Conservation (phyloP, 306 rosid genomes). For the Cicer arietinum region DNA sequence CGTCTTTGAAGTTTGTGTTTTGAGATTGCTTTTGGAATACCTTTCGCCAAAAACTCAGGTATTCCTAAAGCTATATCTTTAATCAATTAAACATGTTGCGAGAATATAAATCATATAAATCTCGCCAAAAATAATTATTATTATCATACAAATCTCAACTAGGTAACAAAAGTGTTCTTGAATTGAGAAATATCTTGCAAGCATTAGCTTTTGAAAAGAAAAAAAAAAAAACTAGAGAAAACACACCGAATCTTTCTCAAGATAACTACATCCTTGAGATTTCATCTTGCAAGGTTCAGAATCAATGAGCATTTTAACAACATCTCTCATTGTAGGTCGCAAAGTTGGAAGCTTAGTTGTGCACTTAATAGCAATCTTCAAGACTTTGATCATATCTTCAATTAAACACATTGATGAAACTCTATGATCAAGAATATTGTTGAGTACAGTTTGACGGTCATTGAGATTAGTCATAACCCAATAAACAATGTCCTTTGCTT, state of each 20-base stretch:
- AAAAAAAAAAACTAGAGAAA: conserved; percentile 34
- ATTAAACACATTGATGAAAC: conserved; percentile 50
- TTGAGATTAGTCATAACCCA: conserved; percentile 78
- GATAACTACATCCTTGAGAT: conserved; percentile 22
- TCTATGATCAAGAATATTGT: conserved; percentile 63
- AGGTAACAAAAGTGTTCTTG: background rate
- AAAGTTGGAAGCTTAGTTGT: conserved; percentile 78
- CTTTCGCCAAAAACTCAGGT: too few species aligned
- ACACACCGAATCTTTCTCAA: conserved; percentile 45
- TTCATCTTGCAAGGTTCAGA: conserved; percentile 62
- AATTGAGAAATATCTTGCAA: too few species aligned
- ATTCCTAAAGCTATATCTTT: too few species aligned
- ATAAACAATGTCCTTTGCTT: conserved; percentile 84
- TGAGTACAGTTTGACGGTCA: conserved; percentile 58
- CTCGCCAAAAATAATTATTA: background rate
- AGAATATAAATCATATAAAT: too few species aligned
- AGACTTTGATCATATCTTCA: conserved; percentile 71
- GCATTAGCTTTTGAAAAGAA: background rate
- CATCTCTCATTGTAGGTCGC: conserved; percentile 95
- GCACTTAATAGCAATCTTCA: conserved; percentile 83
- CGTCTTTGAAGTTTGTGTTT: too few species aligned
- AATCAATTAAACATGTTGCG: too few species aligned
- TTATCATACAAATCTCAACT: background rate
- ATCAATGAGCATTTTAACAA: conserved; percentile 78
- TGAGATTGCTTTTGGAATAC: too few species aligned